Percentiles rank a stretch among this genome's conserved stretches.
Conservation (phyloP, 2,329 filamentous ascomycete species). For the Purpureocillium takamizusanense region DNA sequence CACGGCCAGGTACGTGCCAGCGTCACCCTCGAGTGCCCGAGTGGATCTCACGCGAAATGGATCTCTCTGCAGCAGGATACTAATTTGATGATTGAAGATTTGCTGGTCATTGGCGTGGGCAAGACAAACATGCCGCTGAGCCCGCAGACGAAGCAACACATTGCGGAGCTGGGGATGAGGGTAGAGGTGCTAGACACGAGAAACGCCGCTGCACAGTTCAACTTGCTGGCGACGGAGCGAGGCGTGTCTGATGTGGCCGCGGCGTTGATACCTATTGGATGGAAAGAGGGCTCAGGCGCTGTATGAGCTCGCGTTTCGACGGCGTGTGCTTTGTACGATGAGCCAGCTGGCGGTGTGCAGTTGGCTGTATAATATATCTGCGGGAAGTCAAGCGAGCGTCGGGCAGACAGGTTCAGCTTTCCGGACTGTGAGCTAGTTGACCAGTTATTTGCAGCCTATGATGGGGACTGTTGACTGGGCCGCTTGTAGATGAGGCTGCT, state of each 20-base stretch:
- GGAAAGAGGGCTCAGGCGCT: slow-evolving; percentile 53
- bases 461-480: no score
- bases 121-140: slow-evolving; percentile 66
- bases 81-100: slow-evolving; percentile 43
- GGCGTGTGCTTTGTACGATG: no score
- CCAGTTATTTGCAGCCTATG: no score
- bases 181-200: slow-evolving; percentile 86
- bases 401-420: no score
- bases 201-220: slow-evolving; percentile 92
- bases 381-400: no score
- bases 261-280: slow-evolving; percentile 78
- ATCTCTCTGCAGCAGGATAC: not conserved
- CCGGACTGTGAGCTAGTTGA: no score
- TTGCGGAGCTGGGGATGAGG: slow-evolving; percentile 72
- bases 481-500: no score
- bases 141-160: slow-evolving; percentile 59
- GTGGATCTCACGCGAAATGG: no score
- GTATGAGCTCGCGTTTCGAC: slow-evolving; percentile 6
- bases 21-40: no score
- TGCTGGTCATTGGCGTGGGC: slow-evolving; percentile 84
- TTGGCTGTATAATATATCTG: not conserved
- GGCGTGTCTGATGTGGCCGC: slow-evolving; percentile 80
- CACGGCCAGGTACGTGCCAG: slow-evolving; percentile 64
- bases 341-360: no score
- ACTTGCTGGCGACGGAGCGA: slow-evolving; percentile 87